Evolutionary conservation across 2,329 filamentous ascomycete species (phyloP).

Genomic region (Ceratocystis smalleyi): DNA sequence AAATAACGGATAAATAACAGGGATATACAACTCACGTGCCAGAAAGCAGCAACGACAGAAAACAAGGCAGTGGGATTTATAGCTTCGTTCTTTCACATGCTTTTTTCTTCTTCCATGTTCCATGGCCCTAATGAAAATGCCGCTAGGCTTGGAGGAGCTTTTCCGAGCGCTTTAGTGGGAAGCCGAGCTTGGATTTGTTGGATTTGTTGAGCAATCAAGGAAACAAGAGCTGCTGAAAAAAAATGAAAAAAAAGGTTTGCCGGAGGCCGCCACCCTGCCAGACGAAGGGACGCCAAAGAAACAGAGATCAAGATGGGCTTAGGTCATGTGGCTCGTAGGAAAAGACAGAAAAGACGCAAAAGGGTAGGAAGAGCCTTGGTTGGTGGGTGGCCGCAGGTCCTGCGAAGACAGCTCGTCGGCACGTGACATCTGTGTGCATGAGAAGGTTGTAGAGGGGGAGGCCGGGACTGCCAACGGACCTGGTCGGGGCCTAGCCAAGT

Average conservation of each 20-base stretch:
- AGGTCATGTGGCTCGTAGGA: not conserved
- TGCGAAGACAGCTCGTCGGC: no score
- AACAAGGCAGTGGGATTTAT: not conserved
- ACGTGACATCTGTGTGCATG: no score
- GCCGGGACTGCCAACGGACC: no score
- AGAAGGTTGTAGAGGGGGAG: no score
- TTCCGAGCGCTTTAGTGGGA: not conserved
- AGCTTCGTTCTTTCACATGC: not conserved
- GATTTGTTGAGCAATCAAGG: not conserved
- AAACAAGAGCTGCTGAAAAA: slow-evolving; percentile 1
- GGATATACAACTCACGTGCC: not conserved
- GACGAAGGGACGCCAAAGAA: not conserved
- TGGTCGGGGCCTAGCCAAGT: no score
- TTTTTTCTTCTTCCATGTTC: not conserved
- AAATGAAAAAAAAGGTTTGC: not conserved
- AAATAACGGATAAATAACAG: no score
- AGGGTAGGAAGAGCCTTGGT: no score
- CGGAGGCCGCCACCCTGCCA: not conserved
- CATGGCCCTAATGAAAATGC: not conserved
- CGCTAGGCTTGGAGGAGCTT: not conserved
- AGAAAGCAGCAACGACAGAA: not conserved
- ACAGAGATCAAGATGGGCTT: not conserved
- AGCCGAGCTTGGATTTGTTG: not conserved
- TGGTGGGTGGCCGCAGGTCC: no score
- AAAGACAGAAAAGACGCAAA: no score